phyloP scores from a whole-genome alignment of 1,284 basidiomycete genomes.

The Cerioporus squamosus region DNA sequence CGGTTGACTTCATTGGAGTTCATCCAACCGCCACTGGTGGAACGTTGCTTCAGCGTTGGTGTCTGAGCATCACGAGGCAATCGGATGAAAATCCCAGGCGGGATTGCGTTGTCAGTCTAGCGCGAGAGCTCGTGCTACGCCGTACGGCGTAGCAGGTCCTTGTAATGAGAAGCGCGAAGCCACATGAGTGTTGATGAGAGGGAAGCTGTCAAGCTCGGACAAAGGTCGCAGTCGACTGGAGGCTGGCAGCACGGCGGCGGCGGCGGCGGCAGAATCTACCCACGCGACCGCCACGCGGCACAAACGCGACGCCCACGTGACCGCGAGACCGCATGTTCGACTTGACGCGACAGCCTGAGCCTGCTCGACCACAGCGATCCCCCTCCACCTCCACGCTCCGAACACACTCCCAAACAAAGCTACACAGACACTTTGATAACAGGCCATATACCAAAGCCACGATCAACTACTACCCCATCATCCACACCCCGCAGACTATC shows the following conservation, averaged over 20 bases:
- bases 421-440: background rate
- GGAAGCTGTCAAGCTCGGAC: background rate
- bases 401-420: background rate
- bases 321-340: slow-evolving; percentile 28
- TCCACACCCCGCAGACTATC: slow-evolving; percentile 10
- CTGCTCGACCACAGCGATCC: slow-evolving; percentile 1
- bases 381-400: slow-evolving; percentile 2
- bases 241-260: too few species aligned
- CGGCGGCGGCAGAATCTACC: too few species aligned
- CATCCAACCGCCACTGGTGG: too few species aligned
- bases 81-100: too few species aligned
- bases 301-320: slow-evolving; percentile 33
- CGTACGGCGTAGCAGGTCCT: too few species aligned
- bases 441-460: background rate
- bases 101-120: too few species aligned
- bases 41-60: too few species aligned
- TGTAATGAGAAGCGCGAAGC: too few species aligned
- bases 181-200: background rate
- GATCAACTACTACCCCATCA: background rate
- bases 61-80: too few species aligned
- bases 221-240: background rate
- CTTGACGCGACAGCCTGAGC: slow-evolving; percentile 17
- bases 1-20: too few species aligned
- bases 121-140: too few species aligned
- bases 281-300: slow-evolving; percentile 15